A percentile compares a stretch with the other conserved stretches of the same genome.
These are phyloP conservation scores for Penicillium egyptiacum DNA, from an alignment of 495 filamentous ascomycete species.

Conservation along the genomic window DNA sequence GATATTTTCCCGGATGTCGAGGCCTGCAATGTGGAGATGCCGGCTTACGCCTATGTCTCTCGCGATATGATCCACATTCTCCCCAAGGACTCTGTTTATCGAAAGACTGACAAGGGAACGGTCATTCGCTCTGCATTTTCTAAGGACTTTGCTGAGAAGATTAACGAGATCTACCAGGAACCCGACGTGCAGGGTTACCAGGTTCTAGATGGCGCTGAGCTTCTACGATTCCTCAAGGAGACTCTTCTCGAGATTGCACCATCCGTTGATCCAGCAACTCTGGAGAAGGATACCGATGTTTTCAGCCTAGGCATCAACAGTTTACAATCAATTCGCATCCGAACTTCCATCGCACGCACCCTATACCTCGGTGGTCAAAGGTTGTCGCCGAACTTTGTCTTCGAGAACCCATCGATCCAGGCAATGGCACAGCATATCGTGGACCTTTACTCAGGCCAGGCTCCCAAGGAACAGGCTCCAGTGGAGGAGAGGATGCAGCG, in stretches of 20 bases:
- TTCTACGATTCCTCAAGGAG: no score
- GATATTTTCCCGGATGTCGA: constrained; percentile 46
- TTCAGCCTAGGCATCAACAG: constrained; percentile 31
- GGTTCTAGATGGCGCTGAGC: constrained; percentile 31
- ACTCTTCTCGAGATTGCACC: no score
- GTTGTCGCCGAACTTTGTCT: constrained; percentile 41
- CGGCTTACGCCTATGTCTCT: constrained; percentile 50
- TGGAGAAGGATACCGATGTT: no score
- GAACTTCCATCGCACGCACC: constrained; percentile 33
- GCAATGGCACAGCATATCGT: constrained; percentile 24
- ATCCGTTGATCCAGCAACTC: no score
- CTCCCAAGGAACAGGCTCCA: constrained; percentile 15
- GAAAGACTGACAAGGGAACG: constrained; percentile 51
- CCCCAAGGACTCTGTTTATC: constrained; percentile 41
- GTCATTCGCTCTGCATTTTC: constrained; percentile 54
- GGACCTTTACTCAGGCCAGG: constrained; percentile 14
- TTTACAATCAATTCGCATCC: constrained; percentile 47
- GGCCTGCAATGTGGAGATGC: constrained; percentile 40
- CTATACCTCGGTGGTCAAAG: constrained; percentile 30
- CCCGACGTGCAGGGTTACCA: constrained; percentile 23
- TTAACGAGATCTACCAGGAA: constrained; percentile 44
- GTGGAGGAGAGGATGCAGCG: constrained; percentile 24
- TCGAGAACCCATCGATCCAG: constrained; percentile 38
- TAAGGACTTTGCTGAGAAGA: constrained; percentile 40
- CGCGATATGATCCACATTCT: constrained; percentile 50